phyloP scores from a whole-genome alignment of 108 stramenopile genomes.

The Seminavis robusta region DNA sequence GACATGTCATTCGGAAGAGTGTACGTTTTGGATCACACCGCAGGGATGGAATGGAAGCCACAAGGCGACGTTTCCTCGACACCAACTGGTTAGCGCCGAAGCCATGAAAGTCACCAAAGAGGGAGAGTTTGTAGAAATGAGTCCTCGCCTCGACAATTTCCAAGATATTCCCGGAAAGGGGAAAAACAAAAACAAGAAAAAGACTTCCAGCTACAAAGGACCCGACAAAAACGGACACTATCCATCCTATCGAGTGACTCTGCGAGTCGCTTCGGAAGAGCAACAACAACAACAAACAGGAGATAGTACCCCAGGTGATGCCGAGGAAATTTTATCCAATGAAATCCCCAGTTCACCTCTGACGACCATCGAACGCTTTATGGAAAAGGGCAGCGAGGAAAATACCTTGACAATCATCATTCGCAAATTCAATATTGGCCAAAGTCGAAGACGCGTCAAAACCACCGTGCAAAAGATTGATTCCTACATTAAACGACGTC shows the following conservation, averaged over 20 bases:
- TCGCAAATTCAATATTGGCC: slow-evolving; percentile 58
- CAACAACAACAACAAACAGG: slow-evolving; percentile 17
- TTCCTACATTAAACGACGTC: slow-evolving; percentile 55
- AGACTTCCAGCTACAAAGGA: slow-evolving; percentile 36
- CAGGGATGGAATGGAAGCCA: slow-evolving; percentile 13
- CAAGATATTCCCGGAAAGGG: slow-evolving; percentile 26
- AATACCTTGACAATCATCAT: slow-evolving; percentile 47
- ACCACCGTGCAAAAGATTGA: slow-evolving; percentile 60
- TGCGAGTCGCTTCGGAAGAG: slow-evolving; percentile 11
- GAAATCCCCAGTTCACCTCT: slow-evolving; percentile 1
- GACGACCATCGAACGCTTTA: not conserved
- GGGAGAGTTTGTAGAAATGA: slow-evolving; percentile 31
- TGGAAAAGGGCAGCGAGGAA: not conserved
- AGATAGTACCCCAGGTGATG: slow-evolving; percentile 5
- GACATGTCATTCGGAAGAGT: slow-evolving; percentile 40
- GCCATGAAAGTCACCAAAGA: slow-evolving; percentile 47
- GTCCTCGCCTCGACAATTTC: slow-evolving; percentile 10
- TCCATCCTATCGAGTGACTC: slow-evolving; percentile 43
- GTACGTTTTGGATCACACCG: slow-evolving; percentile 37
- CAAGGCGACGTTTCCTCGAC: slow-evolving; percentile 28
- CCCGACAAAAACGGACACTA: slow-evolving; percentile 68
- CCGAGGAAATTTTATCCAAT: slow-evolving; percentile 5
- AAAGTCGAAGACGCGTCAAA: slow-evolving; percentile 55
- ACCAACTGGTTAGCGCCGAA: slow-evolving; percentile 58
- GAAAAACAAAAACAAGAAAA: slow-evolving; percentile 34